phyloP scores from a whole-genome alignment of 2,329 filamentous ascomycete species.

The Aspergillus amoenus region DNA sequence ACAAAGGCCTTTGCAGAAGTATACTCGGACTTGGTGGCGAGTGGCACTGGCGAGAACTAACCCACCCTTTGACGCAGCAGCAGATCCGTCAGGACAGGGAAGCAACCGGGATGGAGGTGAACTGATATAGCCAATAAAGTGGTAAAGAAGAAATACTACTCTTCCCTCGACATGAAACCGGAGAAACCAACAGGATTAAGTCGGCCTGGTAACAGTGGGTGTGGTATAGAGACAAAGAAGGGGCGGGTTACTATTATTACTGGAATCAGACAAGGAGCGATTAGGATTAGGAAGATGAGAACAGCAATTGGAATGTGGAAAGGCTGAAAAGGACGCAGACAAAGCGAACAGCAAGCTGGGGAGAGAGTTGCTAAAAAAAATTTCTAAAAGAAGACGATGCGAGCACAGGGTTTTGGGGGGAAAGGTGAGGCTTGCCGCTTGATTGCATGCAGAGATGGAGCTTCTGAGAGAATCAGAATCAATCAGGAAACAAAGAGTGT shows the following conservation, averaged over 20 bases:
- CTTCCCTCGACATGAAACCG: constrained; percentile 6
- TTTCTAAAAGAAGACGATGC: neutral
- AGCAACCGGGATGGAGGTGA: constrained; percentile 2
- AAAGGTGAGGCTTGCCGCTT: constrained; percentile 5
- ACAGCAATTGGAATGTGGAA: constrained; percentile 6
- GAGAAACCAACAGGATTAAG: neutral
- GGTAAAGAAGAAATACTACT: constrained; percentile 8
- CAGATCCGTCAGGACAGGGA: constrained; percentile 4
- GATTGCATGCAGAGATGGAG: neutral
- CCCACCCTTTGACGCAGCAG: neutral
- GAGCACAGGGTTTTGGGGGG: neutral
- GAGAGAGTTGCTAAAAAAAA: constrained; percentile 5
- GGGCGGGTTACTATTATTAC: constrained; percentile 3
- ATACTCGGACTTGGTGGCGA: neutral
- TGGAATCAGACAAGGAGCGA: neutral
- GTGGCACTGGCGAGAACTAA: too few relatives aligned
- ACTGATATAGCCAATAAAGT: constrained; percentile 18
- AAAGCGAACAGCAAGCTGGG: neutral
- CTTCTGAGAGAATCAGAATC: neutral
- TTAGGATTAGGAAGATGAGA: neutral
- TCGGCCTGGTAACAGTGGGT: neutral
- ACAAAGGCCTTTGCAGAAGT: constrained; percentile 12
- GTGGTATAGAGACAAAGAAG: neutral
- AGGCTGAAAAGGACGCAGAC: neutral
- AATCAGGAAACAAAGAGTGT: neutral